Evolutionary conservation across 2,329 filamentous ascomycete genomes (phyloP), one percentile per base, ranked within the genome.

Genomic region (Colletotrichum coccodes): DNA sequence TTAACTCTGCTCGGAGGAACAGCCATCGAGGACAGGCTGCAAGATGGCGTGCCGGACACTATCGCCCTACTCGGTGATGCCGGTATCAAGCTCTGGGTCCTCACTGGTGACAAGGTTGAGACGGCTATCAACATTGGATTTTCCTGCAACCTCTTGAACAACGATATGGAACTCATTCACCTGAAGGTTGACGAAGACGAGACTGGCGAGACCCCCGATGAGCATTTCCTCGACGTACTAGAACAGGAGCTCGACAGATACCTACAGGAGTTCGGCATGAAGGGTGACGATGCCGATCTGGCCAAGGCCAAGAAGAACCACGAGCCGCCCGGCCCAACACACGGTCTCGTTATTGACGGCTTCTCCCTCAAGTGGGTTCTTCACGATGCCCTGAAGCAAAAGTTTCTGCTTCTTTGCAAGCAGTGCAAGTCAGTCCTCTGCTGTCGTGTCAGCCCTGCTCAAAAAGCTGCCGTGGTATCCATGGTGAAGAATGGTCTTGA

Each of bases 101-200:
- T 99, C 72, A 99, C 96, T 18, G 96, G 97, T 71, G 96, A 99
- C 86, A 99, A 98, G 81, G 95, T 98, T 36, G 96, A 99, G 82
- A 99, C 96, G 28, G 96, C 97, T 66, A 99, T 99, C 89, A 99
- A 99, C 82, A 99, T 99, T 77, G 96, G 96, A 3, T 99, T 98
- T 81, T 99, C 97, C 12, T 99, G 97, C 84, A 99, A 99, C 75
- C 86, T 99, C 36, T 88, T 99, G 63, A 94, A 95, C 81, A 99
- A 98, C 79, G 94, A 97, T 73, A 98, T 99, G 96, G 96, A 99
- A 73, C 84, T 99, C 70, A 93, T 99, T 72, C 90, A 97, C 56
- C 86, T 99, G 74, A 97, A 97, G 77, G 87, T 96, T 34, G 89
- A 93, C 1, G 94, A 97, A 72, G 91, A 94, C 63, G 87, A 91